phyloP scores from a whole-genome alignment of 1,139 yeast genomes.

The Debaryomyces nepalensis region DNA sequence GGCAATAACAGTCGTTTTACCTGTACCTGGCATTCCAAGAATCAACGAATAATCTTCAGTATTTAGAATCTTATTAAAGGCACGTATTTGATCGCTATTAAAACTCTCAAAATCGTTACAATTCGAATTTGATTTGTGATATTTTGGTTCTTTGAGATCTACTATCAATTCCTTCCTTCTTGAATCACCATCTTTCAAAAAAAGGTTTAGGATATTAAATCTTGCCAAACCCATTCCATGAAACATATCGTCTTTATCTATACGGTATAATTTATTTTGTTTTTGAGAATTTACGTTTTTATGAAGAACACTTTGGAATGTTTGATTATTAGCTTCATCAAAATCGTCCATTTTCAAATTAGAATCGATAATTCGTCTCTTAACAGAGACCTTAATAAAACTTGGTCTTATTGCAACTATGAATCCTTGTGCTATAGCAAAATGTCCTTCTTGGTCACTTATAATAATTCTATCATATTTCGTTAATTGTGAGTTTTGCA shows the following conservation, averaged over 20 bases:
- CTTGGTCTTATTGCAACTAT: constrained; percentile 49
- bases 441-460: constrained; percentile 82
- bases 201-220: constrained; percentile 71
- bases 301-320: constrained; percentile 51
- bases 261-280: constrained; percentile 36
- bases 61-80: constrained; percentile 65
- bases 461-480: constrained; percentile 64
- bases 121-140: constrained; percentile 6
- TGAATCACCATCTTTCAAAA: constrained; percentile 58
- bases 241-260: constrained; percentile 81
- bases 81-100: constrained; percentile 72
- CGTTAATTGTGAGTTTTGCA: constrained; percentile 49
- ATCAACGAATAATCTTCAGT: constrained; percentile 80
- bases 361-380: constrained; percentile 55
- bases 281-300: constrained; percentile 16
- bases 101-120: constrained; percentile 9
- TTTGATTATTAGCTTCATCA: constrained; percentile 49
- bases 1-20: constrained; percentile 92
- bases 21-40: constrained; percentile 99
- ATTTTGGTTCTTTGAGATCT: constrained; percentile 49
- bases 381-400: constrained; percentile 48
- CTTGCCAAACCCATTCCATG: constrained; percentile 79
- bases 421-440: constrained; percentile 69
- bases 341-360: constrained; percentile 46
- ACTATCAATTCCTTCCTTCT: constrained; percentile 63